phyloP scores from a whole-genome alignment of 2,329 filamentous ascomycete genomes.

The Fusarium torulosum region DNA sequence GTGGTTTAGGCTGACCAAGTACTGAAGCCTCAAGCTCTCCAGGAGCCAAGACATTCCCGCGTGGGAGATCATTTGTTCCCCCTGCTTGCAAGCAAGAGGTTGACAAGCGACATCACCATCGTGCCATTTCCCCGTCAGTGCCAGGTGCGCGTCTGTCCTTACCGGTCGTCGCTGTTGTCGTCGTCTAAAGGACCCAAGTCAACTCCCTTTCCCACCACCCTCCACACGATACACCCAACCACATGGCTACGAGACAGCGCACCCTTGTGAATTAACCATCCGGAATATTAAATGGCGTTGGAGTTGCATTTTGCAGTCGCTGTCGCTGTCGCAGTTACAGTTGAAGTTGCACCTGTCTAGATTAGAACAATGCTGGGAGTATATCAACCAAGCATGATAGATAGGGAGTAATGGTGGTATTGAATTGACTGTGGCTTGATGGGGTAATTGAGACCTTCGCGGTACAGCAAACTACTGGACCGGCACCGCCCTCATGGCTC shows the following conservation, averaged over 20 bases:
- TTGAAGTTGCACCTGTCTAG: constrained; percentile 11
- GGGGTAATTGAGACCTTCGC: neutral
- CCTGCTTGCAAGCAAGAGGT: constrained; percentile 9
- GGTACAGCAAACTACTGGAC: neutral
- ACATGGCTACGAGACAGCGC: constrained; percentile 17
- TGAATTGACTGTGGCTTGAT: neutral
- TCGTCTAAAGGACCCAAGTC: neutral
- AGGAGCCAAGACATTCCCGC: neutral
- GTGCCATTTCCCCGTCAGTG: constrained; percentile 22
- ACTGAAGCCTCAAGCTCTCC: neutral
- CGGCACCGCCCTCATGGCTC: neutral
- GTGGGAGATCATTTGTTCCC: constrained; percentile 10
- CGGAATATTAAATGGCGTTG: constrained; percentile 17
- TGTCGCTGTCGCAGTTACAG: neutral
- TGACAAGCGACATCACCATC: constrained; percentile 31
- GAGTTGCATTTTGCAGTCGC: neutral
- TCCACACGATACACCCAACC: constrained; percentile 26
- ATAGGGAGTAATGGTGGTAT: neutral
- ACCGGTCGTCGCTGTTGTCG: neutral
- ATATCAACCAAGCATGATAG: neutral
- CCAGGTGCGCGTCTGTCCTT: constrained; percentile 30
- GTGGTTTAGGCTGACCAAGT: constrained; percentile 16
- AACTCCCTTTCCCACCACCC: constrained; percentile 18
- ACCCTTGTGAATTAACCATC: constrained; percentile 18
- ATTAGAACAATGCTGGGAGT: neutral